phyloP scores from a whole-genome alignment of 2,329 filamentous ascomycete species.

The Graphiopsis chlorocephala region DNA sequence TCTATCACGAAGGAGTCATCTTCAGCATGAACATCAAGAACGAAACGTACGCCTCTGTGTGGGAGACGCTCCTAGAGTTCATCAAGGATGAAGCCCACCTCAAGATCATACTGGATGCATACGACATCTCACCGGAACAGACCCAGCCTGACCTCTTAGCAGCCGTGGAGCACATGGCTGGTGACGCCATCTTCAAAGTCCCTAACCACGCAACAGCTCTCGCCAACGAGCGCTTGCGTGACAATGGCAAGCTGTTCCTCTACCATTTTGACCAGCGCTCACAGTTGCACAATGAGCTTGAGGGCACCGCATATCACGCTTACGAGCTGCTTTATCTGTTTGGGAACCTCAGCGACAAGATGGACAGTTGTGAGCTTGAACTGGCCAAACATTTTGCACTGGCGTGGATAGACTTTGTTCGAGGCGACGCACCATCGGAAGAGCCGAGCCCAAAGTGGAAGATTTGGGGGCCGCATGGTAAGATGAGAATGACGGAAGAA shows the following conservation, averaged over 20 bases:
- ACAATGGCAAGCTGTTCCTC: neutral
- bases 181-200: neutral
- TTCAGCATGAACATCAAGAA: neutral
- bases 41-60: neutral
- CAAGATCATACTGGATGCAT: neutral
- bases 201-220: neutral
- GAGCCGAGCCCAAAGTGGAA: neutral
- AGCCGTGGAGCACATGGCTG: neutral
- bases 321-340: neutral
- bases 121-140: neutral
- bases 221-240: neutral
- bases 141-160: neutral
- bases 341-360: neutral
- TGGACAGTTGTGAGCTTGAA: neutral
- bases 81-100: neutral
- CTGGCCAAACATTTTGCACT: neutral
- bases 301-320: neutral
- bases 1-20: neutral
- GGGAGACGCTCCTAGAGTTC: neutral
- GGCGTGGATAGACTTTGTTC: neutral
- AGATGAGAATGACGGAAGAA: neutral
- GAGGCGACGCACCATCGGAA: neutral
- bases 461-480: neutral
- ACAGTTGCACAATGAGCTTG: neutral
- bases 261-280: neutral